Base-by-base conservation (phyloP, 129 eudicot species). In the Artemisia tridentata region DNA sequence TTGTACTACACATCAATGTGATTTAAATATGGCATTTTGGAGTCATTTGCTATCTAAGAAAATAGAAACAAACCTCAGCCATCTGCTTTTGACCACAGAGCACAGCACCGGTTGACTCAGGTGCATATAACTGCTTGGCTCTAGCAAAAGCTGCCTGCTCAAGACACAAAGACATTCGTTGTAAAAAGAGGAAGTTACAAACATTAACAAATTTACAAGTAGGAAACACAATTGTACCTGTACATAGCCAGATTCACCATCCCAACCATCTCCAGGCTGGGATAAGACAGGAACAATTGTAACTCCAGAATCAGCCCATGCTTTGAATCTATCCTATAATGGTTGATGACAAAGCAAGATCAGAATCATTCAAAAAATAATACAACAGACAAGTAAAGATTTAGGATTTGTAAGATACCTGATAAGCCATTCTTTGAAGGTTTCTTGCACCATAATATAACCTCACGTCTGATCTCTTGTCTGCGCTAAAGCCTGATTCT, bases 371-470 rank as follows among this genome's bases (percentile, higher is more conserved):
- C 7, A 16, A 45, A 18, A 29, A 20, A 50, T 11, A 31, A 72
- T 27, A 11, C 9, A 20, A 51, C 25, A 65, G 55, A 51, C 58
- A 31, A 66, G 23, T 29, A 50, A 53, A 47, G 72, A 58, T 47
- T 65, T 1, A 74, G 45, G 45, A 38, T 38, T 38, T 38, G 45
- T 38, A 66, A 43, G 1, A 58, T 55, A 92, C 98, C 96, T 89
- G 95, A 74, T 92, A 92, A 63, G 95, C 98, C 98, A 92, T 92
- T 64, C 98, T 85, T 68, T 76, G 75, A 56, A 89, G 88, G 79
- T 89, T 92, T 82, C 88, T 85, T 61, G 95, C 98, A 64, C 98
- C 98, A 64, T 89, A 92, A 78, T 86, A 92, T 46, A 92, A 90
- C 72, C 95, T 86, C 61, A 92, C 92, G 75, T 89, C 96, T 67